Evolutionary conservation across 345 rosid genomes (phyloP), one percentile per base, ranked within the genome.

Genomic region (Ricinus communis): DNA sequence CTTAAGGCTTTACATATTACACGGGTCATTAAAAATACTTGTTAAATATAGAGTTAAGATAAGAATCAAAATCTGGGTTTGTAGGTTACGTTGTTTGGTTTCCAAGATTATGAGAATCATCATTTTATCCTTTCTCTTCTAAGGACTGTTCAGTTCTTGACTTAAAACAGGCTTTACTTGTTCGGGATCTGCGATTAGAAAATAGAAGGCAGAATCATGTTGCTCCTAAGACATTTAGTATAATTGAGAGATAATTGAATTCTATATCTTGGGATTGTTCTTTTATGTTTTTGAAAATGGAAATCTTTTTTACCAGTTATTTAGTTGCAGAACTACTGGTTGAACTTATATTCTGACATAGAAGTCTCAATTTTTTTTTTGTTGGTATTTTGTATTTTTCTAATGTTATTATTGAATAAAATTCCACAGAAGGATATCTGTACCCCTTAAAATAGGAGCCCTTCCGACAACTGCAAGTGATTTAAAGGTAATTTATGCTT

Each of bases 401-500:
- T 65, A 60, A 68, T 36, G 9, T 59, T 52, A 43, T 59, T 59
- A 41, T 72, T 41, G 21, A 49, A 50, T 27, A 14, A 15, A 24
- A 47, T 52, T 49, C 19, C 33, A 8, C 53, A 90, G 93, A 73
- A 80, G 60, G 67, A 78, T 72, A 21, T 62, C 89, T 16, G 68
- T 65, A 9, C 71, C 80, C 30, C 22, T 54, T 65, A 81, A 70
- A 62, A 80, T 53, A 65, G 83, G 54, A 19, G 77, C 75, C 65
- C 38, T 62, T 77, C 67, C 68, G 28, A 73, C 73, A 49, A 64
- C 73, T 67, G 79, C 80, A 60, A 79, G 31, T 55, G 74, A 72
- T 76, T 68, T 69, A 18, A 87, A 85, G 94, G 93, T 88, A 73
- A 65, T 46, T 76, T 24, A 28, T n/a, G 6, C 61, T 66, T 66